These are phyloP conservation scores for Candida multigemmis DNA, from an alignment of 805 yeast species.

Conservation along the genomic window DNA sequence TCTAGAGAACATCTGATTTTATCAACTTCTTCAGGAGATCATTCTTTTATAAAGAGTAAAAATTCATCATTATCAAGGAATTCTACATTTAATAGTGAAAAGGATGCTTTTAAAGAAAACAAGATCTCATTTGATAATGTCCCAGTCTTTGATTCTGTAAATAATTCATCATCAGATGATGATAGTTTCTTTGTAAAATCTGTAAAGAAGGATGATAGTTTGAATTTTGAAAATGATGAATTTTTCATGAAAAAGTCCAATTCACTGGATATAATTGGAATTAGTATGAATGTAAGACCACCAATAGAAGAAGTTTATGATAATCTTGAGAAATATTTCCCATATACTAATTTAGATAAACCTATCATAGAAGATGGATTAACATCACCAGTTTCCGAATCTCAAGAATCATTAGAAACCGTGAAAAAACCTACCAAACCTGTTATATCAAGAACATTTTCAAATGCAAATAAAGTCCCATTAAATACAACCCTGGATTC, in stretches of 20 bases:
- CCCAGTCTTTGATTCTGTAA: conserved; percentile 30
- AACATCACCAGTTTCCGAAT: conserved; percentile 35
- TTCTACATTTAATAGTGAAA: conserved; percentile 5
- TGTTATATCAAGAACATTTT: conserved; percentile 32
- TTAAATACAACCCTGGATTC: conserved; percentile 13
- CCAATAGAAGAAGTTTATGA: conserved; percentile 91
- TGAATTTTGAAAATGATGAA: conserved; percentile 48
- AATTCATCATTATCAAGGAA: no score
- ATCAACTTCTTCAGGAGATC: no score
- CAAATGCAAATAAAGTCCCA: conserved; percentile 34
- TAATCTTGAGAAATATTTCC: conserved; percentile 86
- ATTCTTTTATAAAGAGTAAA: no score
- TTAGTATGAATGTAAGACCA: conserved; percentile 71
- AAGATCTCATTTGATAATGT: conserved; percentile 67
- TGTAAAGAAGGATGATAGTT: conserved; percentile 1
- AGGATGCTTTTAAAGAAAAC: conserved; percentile 61
- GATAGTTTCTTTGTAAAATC: conserved; percentile 19
- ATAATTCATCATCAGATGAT: conserved; percentile 18
- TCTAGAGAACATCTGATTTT: no score
- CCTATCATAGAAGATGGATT: conserved; percentile 75
- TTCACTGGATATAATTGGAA: conserved; percentile 2
- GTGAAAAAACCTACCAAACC: conserved; percentile 14
- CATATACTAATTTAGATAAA: conserved; percentile 83
- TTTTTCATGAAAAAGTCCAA: conserved; percentile 42
- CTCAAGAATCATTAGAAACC: neutral